Evolutionary conservation across 768 basidiomycete species (phyloP).

Genomic region (Psilocybe cyanescens): DNA sequence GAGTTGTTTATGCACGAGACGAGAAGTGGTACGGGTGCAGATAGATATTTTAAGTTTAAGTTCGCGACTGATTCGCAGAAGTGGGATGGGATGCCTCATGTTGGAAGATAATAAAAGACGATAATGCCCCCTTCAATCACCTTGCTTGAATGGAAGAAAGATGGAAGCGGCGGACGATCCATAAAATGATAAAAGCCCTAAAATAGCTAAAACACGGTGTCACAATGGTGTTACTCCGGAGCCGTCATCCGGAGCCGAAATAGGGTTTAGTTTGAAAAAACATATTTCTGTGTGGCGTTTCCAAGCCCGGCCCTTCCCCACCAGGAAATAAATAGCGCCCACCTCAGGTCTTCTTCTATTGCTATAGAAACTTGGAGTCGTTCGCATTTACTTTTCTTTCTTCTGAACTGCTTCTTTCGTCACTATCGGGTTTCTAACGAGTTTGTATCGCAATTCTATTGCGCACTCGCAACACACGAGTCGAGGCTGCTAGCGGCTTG

Average conservation of each 20-base stretch:
- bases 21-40: neutral
- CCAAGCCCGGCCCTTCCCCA: neutral
- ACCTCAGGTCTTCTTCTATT: constrained; percentile 7
- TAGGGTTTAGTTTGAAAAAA: neutral
- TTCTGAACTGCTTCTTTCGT: neutral
- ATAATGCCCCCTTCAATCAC: constrained; percentile 10
- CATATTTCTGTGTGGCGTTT: constrained; percentile 10
- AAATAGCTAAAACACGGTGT: constrained; percentile 1
- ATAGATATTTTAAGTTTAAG: neutral
- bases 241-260: constrained; percentile 1
- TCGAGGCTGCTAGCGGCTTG: too few relatives aligned
- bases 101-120: neutral
- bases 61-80: constrained; percentile 9
- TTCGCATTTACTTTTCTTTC: constrained; percentile 2
- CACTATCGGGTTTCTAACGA: neutral
- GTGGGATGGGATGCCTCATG: constrained; percentile 1
- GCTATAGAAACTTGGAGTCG: constrained; percentile 20
- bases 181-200: neutral
- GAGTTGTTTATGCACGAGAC: neutral
- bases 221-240: constrained; percentile 12
- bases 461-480: neutral
- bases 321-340: constrained; percentile 10
- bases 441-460: neutral
- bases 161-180: neutral
- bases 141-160: constrained; percentile 13